phyloP scores from a whole-genome alignment of 495 filamentous ascomycete species.

The Lasiosphaeria hispida region DNA sequence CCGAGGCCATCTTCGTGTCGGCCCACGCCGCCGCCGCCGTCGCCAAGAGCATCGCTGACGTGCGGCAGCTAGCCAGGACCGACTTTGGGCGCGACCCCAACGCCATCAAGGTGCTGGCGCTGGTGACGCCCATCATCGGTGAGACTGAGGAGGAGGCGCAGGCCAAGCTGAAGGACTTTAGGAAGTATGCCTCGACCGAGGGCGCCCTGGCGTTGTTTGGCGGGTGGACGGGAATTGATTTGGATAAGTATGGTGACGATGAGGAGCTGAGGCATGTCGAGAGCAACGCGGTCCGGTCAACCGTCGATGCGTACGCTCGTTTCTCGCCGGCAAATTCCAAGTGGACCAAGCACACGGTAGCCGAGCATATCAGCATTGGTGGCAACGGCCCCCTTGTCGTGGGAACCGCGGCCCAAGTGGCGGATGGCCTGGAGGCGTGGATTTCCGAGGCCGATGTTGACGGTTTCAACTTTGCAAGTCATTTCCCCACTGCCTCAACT shows the following conservation, averaged over 20 bases:
- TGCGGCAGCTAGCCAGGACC: conserved; percentile 43
- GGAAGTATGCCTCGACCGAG: conserved; percentile 54
- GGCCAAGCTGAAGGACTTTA: conserved; percentile 48
- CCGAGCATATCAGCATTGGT: conserved; percentile 57
- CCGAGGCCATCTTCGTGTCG: conserved; percentile 56
- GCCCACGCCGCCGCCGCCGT: conserved; percentile 47
- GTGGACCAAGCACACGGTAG: conserved; percentile 64
- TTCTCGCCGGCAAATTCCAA: conserved; percentile 44
- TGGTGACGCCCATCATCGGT: conserved; percentile 48
- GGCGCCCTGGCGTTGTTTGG: conserved; percentile 59
- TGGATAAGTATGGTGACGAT: conserved; percentile 51
- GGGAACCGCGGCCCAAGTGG: conserved; percentile 46
- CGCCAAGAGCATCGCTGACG: conserved; percentile 47
- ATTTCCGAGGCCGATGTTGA: conserved; percentile 60
- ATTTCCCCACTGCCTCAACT: neutral
- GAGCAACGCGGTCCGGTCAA: conserved; percentile 58
- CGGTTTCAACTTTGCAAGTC: conserved; percentile 50
- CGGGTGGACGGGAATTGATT: conserved; percentile 62
- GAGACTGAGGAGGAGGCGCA: conserved; percentile 53
- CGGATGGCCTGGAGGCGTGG: conserved; percentile 57
- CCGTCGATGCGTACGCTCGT: conserved; percentile 40
- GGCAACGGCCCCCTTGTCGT: conserved; percentile 53
- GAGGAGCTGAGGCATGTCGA: conserved; percentile 59
- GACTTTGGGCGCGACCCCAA: conserved; percentile 46
- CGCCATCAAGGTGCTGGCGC: conserved; percentile 54